Base-by-base conservation (phyloP, 805 yeast species). In the Cyberlindnera xylosilytica region DNA sequence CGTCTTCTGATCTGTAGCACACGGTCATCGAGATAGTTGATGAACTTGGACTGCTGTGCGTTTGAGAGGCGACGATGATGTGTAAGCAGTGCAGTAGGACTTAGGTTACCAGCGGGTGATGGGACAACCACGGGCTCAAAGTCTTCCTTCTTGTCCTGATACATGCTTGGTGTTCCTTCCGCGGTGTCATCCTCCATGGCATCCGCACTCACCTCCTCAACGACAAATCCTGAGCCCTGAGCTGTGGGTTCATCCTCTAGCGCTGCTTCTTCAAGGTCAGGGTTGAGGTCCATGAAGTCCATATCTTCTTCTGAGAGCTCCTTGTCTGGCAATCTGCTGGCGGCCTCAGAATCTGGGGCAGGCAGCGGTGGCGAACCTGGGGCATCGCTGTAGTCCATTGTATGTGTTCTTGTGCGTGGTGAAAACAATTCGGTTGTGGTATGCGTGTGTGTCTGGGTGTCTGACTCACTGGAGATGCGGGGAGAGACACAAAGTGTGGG, bases 21-120 rank as follows among this genome's bases (percentile, higher is more conserved):
- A 30, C 69, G 63, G 9, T 69, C 72, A 48, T 82, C 89, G 30
- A 81, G 68, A 50, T 78, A 79, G 17, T 67, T 63, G 18, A 74
- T 62, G 45, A 82, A 66, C 49, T 73, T 71, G 34, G 79, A 73
- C 55, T 81, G 84, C 52, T 83, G 89, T 0, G 69, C 47, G 33
- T 57, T 50, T 0, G 74, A 66, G 3, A 76, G 61, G 33, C 64
- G 56, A 44, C 65, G 57, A 30, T 39, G 30, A 13, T 27, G 47
- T 9, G 30, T 6, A 38, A 36, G 28, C 38, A 33, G 4, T 10
- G 28, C 10, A 6, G 28, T 15, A 12, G 36, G 36, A 12, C 24
- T n/a, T 15, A 10, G 20, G 13, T 20, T 9, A 13, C 11, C 34
- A 1, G 38, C 38, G 2, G 53, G 56, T 1, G 51, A 46, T 19